A percentile compares a stretch with the other conserved stretches of the same genome.
These are phyloP conservation scores for Mycosphaerella sp. DNA, from an alignment of 2,329 filamentous ascomycete species.

Conservation along the genomic window DNA sequence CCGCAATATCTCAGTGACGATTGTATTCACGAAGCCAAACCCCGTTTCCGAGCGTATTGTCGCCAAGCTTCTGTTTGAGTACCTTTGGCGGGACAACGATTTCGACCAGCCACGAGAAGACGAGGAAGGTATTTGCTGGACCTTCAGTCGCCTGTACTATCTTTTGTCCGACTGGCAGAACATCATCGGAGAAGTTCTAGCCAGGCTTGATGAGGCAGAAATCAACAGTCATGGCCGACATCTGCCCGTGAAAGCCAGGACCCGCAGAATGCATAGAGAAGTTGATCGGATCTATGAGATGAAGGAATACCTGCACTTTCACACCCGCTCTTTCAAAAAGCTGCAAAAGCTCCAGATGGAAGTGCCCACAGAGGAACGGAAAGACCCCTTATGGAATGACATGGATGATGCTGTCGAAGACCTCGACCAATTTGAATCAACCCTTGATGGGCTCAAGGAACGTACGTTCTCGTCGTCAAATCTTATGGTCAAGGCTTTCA, in stretches of 20 bases:
- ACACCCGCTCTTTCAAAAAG: conserved; percentile 33
- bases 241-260: conserved; percentile 33
- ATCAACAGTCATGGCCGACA: conserved; percentile 32
- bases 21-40: conserved; percentile 33
- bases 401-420: conserved; percentile 36
- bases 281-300: conserved; percentile 36
- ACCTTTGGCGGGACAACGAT: conserved; percentile 31
- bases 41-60: conserved; percentile 33
- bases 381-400: conserved; percentile 33
- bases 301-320: conserved; percentile 35
- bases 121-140: conserved; percentile 36
- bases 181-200: conserved; percentile 33
- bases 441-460: conserved; percentile 34
- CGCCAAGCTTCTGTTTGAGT: conserved; percentile 31
- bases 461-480: conserved; percentile 17
- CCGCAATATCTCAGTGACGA: conserved; percentile 27
- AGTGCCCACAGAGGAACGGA: conserved; percentile 28
- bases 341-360: conserved; percentile 32
- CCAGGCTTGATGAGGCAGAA: conserved; percentile 34
- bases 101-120: conserved; percentile 31
- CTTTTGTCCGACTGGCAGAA: conserved; percentile 37
- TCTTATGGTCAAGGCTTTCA: no score
- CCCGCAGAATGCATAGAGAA: conserved; percentile 31
- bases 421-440: conserved; percentile 33
- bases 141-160: conserved; percentile 32